phyloP scores from a whole-genome alignment of 768 basidiomycete species.

The Termitomyces sp. region DNA sequence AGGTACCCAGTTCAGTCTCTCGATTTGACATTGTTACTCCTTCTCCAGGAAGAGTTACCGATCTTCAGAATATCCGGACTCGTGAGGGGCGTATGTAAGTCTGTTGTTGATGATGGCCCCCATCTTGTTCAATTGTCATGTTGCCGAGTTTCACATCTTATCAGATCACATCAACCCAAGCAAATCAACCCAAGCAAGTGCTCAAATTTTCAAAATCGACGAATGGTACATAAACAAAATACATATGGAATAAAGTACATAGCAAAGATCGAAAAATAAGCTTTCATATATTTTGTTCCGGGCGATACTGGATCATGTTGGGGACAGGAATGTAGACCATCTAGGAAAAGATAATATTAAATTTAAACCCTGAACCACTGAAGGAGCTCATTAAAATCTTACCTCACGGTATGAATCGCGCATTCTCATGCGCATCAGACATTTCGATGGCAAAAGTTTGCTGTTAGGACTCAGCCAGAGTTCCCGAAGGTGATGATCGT shows the following conservation, averaged over 20 bases:
- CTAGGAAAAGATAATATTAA: slow-evolving; percentile 22
- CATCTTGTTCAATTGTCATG: background rate
- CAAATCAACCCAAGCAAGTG: background rate
- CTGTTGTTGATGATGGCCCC: background rate
- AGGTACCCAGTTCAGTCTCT: slow-evolving; percentile 66
- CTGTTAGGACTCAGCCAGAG: slow-evolving; percentile 43
- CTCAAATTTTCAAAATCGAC: no score
- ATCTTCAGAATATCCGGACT: background rate
- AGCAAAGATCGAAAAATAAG: background rate
- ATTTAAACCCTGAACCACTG: background rate
- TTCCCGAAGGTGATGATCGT: slow-evolving; percentile 40
- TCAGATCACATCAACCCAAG: background rate
- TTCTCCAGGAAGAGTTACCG: background rate
- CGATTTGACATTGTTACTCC: slow-evolving; percentile 26
- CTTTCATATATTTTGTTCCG: slow-evolving; percentile 12
- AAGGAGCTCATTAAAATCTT: slow-evolving; percentile 16
- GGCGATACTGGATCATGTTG: slow-evolving; percentile 51
- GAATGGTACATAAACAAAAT: background rate
- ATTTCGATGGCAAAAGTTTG: slow-evolving; percentile 47
- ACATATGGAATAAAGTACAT: background rate
- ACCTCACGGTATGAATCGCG: slow-evolving; percentile 55
- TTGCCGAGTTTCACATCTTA: background rate
- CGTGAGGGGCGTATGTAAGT: background rate
- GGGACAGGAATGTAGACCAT: slow-evolving; percentile 51
- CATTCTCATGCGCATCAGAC: slow-evolving; percentile 57